Percentiles rank a stretch among this genome's conserved stretches.
Conservation (phyloP, 176 grass and related monocot genomes). For the Miscanthus lutarioriparius region DNA sequence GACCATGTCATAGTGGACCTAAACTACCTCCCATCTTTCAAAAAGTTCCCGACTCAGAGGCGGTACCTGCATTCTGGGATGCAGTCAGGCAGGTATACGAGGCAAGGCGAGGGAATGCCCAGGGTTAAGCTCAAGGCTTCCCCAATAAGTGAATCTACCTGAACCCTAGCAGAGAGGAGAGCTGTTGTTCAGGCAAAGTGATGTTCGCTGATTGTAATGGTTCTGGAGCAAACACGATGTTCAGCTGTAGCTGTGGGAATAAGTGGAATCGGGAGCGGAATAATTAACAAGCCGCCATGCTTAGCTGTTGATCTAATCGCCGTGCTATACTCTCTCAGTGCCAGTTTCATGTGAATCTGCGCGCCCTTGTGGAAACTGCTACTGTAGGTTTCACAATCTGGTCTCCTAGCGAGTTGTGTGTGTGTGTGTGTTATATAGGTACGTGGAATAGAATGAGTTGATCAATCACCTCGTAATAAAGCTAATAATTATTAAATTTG, state of each 20-base stretch:
- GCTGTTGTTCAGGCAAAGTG: not conserved
- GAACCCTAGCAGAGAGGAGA: slow-evolving; percentile 1
- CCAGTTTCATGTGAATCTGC: too few relatives aligned
- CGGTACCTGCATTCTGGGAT: slow-evolving; percentile 82
- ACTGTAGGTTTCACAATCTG: too few relatives aligned
- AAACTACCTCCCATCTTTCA: slow-evolving; percentile 92
- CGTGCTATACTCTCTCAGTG: not conserved
- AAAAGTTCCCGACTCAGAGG: slow-evolving; percentile 79
- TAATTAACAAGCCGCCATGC: not conserved
- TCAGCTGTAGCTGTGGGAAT: not conserved
- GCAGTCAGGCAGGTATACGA: slow-evolving; percentile 59
- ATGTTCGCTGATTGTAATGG: slow-evolving; percentile 7
- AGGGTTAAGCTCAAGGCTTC: not conserved
- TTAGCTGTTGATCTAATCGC: not conserved
- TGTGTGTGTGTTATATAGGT: too few relatives aligned
- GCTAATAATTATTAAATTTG: too few relatives aligned
- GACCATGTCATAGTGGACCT: slow-evolving; percentile 97
- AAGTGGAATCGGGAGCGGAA: not conserved
- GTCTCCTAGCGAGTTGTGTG: too few relatives aligned
- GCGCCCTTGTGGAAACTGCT: too few relatives aligned
- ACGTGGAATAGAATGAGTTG: too few relatives aligned
- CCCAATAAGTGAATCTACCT: not conserved
- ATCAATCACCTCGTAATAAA: too few relatives aligned
- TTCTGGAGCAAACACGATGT: not conserved
- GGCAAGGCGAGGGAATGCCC: slow-evolving; percentile 29